Percentiles rank a stretch among this genome's conserved stretches.
Conservation (phyloP, 345 rosid genomes). For the Anacardium occidentale region DNA sequence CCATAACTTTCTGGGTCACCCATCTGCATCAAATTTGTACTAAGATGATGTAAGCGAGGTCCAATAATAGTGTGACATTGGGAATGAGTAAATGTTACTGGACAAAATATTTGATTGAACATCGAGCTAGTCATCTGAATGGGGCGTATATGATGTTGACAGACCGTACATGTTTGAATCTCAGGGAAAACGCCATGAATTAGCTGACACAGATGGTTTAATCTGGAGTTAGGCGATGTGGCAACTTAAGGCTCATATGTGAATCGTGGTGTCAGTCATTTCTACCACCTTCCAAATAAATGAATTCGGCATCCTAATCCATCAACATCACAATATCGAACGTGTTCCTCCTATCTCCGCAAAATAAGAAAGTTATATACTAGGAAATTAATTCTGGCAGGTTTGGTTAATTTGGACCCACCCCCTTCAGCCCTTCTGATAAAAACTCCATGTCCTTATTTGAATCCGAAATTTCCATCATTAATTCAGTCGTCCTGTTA, state of each 20-base stretch:
- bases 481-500: not conserved
- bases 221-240: conserved; percentile 18
- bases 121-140: not conserved
- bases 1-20: not conserved
- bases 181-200: not conserved
- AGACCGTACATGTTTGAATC: not conserved
- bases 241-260: conserved; percentile 13
- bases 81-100: not conserved
- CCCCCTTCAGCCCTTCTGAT: not conserved
- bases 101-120: not conserved
- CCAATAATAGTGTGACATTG: not conserved
- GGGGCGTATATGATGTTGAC: not conserved
- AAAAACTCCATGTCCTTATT: not conserved
- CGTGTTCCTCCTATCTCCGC: too few species aligned
- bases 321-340: too few species aligned
- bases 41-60: not conserved
- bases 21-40: not conserved
- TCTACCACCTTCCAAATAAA: conserved; percentile 4
- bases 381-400: not conserved
- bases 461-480: conserved; percentile 18
- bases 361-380: not conserved
- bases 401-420: too few species aligned
- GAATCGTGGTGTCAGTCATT: conserved; percentile 6
- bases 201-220: conserved; percentile 2
- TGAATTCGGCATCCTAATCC: not conserved